phyloP scores from a whole-genome alignment of 2,329 filamentous ascomycete genomes.

The Arthrobotrys sphaeroides region DNA sequence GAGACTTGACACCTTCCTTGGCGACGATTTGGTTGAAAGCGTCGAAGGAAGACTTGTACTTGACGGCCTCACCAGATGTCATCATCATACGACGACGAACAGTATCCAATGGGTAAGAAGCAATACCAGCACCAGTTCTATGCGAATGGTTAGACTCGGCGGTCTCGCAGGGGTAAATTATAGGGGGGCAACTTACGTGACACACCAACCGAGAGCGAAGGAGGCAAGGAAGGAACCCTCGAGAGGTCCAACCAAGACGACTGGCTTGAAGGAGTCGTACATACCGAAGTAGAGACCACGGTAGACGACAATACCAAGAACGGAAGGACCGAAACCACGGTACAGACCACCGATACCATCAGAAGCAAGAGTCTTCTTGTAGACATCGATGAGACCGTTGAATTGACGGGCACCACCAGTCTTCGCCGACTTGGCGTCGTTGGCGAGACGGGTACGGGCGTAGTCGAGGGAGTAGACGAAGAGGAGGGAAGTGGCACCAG shows the following conservation, averaged over 20 bases:
- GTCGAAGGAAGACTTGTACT: slow-evolving; percentile 97
- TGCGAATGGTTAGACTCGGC: slow-evolving; percentile 7
- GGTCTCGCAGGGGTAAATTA: background rate
- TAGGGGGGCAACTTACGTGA: slow-evolving; percentile 68
- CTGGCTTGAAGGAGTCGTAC: slow-evolving; percentile 99
- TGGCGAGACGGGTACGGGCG: slow-evolving; percentile 99
- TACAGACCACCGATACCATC: slow-evolving; percentile 99
- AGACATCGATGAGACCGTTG: slow-evolving; percentile 99
- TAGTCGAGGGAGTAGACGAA: slow-evolving; percentile 99
- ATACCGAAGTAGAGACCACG: slow-evolving; percentile 99
- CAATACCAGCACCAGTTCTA: slow-evolving; percentile 97
- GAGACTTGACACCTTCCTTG: slow-evolving; percentile 96
- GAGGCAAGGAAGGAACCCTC: slow-evolving; percentile 99
- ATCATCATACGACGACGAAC: slow-evolving; percentile 99
- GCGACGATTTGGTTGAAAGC: slow-evolving; percentile 95
- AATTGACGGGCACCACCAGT: slow-evolving; percentile 97
- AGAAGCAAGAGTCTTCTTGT: slow-evolving; percentile 99
- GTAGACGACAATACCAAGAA: slow-evolving; percentile 99
- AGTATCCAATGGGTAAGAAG: slow-evolving; percentile 99
- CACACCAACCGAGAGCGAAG: slow-evolving; percentile 96
- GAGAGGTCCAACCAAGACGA: slow-evolving; percentile 88
- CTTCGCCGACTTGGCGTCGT: slow-evolving; percentile 99
- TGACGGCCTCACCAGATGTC: slow-evolving; percentile 97
- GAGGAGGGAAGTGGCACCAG: slow-evolving; percentile 98
- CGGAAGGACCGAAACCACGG: slow-evolving; percentile 99